Conservation (phyloP, 2,329 filamentous ascomycete genomes). For the Fusarium sp. region DNA sequence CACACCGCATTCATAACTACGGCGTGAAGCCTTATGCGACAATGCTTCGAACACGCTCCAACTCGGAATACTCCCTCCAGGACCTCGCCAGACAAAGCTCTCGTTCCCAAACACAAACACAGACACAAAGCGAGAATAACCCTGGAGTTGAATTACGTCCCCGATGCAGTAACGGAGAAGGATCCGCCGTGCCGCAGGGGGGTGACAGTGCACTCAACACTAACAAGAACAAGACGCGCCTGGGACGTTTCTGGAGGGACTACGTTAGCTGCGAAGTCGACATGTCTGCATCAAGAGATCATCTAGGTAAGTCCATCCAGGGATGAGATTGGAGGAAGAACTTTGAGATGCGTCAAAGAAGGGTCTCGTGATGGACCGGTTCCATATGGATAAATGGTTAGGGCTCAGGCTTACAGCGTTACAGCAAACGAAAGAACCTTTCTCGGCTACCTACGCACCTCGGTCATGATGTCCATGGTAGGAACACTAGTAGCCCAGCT, state of each 20-base stretch:
- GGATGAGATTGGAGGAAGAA: conserved; percentile 31
- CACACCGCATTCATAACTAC: not conserved
- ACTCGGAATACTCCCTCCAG: conserved; percentile 40
- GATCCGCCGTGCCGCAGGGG: conserved; percentile 40
- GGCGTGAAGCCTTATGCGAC: not conserved
- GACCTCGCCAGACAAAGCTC: conserved; percentile 24
- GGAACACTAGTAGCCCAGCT: conserved; percentile 75
- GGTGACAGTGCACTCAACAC: not conserved
- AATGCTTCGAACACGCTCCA: conserved; percentile 31
- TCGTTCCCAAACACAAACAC: not conserved
- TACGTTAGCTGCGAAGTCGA: conserved; percentile 45
- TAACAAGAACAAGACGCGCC: conserved; percentile 2
- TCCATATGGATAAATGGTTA: not conserved
- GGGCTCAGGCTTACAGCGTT: not conserved
- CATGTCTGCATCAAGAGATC: conserved; percentile 38
- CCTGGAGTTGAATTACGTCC: not conserved
- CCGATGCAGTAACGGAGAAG: conserved; percentile 32
- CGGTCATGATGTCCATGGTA: conserved; percentile 73
- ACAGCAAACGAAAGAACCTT: conserved; percentile 80
- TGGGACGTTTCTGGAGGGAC: conserved; percentile 35
- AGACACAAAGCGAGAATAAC: not conserved
- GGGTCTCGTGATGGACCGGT: conserved; percentile 8
- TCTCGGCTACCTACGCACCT: conserved; percentile 78
- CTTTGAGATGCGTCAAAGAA: not conserved
- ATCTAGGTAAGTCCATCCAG: conserved; percentile 41